A percentile compares a stretch with the other conserved stretches of the same genome.
These are phyloP conservation scores for Cyanodermella asteris DNA, from an alignment of 2,329 filamentous ascomycete genomes.

Conservation along the genomic window DNA sequence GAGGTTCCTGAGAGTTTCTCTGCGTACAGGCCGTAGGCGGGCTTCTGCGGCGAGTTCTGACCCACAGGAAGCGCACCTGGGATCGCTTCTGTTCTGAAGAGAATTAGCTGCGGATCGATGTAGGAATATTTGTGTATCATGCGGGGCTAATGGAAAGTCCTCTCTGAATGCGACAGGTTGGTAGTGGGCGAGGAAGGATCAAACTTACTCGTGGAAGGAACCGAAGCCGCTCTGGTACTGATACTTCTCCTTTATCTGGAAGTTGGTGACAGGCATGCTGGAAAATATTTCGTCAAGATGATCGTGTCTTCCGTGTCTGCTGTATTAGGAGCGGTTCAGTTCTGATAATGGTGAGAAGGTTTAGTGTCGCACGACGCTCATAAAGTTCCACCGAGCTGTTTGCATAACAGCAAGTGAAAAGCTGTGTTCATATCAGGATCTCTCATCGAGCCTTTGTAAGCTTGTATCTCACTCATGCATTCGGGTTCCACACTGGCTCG, in stretches of 20 bases:
- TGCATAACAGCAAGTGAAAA: too few species aligned
- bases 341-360: too few species aligned
- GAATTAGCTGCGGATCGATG: too few species aligned
- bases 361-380: too few species aligned
- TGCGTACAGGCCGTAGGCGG: constrained; percentile 55
- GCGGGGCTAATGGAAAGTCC: not conserved
- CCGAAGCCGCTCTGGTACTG: constrained; percentile 60
- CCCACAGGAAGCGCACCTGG: constrained; percentile 51
- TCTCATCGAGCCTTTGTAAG: too few species aligned
- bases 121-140: too few species aligned
- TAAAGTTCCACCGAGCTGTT: too few species aligned
- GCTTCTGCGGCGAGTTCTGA: constrained; percentile 65
- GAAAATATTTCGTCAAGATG: constrained; percentile 1
- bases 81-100: constrained; percentile 48
- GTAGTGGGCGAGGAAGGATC: not conserved
- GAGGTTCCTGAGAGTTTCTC: constrained; percentile 57
- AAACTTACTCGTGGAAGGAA: constrained; percentile 51
- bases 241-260: constrained; percentile 45
- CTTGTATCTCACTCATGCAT: too few species aligned
- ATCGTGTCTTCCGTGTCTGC: too few species aligned
- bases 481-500: too few species aligned
- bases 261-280: constrained; percentile 41
- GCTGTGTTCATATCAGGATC: too few species aligned
- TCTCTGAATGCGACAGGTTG: not conserved
- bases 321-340: too few species aligned